Evolutionary conservation across 2,329 filamentous ascomycete genomes (phyloP), one percentile per base, ranked within the genome.

Genomic region (Fusarium vanettenii): DNA sequence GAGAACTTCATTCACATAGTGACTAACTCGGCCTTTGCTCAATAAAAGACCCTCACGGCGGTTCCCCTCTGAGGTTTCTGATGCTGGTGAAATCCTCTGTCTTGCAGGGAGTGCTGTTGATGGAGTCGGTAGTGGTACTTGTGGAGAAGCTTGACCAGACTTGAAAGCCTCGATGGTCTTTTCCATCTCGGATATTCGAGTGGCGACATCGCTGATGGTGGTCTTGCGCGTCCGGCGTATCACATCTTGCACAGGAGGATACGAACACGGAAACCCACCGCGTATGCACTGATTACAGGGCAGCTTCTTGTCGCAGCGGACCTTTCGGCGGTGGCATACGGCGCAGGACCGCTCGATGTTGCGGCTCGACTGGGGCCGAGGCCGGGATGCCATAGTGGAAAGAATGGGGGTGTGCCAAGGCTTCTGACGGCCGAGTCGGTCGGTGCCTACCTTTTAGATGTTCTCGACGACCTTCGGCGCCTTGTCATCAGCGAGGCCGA

Each of bases 251-350:
- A 64, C 37, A 31, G 78, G 74, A 8, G 82, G 81, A 62, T 82
- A 84, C 14, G 74, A 69, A 45, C 82, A 84, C 9, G 77, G 66
- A 29, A 77, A 75, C 1, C 78, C 76, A 35, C 78, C 77, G 69
- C 91, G 89, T 37, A 87, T 86, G 79, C 92, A 94, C 79, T 94
- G 93, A 68, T 89, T 88, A 79, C 92, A 94, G 8, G 92, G 91
- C 81, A 92, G 88, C 69, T 88, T 86, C 82, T 94, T 94, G 83
- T 94, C 91, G 84, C 92, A 94, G 75, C 92, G 92, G 65, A 94
- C 92, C 81, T 93, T 92, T 66, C 90, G 84, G 60, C 85, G 84
- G 13, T 84, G 81, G 64, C 85, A 86, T 7, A 84, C 83, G 6
- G 85, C 82, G 67, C 85, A 86, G 56, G 82, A 84, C 20, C 82